Evolutionary conservation across 2,329 filamentous ascomycete genomes (phyloP).

Genomic region (Epichloe hybrida): DNA sequence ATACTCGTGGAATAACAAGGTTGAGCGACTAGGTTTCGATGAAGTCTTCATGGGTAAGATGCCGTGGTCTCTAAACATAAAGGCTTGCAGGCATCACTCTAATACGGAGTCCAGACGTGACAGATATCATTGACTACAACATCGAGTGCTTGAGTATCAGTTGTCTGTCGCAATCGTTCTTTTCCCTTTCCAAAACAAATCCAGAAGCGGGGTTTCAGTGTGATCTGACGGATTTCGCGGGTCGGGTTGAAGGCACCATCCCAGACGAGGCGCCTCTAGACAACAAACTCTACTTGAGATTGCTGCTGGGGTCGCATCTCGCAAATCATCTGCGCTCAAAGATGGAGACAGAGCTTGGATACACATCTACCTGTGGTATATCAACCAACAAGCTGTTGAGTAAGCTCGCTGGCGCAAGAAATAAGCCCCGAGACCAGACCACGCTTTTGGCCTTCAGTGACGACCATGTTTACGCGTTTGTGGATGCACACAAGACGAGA

Average conservation of each 20-base stretch:
- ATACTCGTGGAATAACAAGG: constrained; percentile 64
- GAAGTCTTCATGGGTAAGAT: constrained; percentile 50
- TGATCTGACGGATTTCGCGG: constrained; percentile 55
- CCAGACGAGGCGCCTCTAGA: constrained; percentile 14
- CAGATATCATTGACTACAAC: constrained; percentile 78
- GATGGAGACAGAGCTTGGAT: constrained; percentile 64
- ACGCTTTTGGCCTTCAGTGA: constrained; percentile 57
- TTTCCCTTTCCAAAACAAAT: constrained; percentile 58
- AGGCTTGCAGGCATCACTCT: background rate
- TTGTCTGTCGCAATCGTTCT: constrained; percentile 58
- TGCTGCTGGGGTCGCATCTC: constrained; percentile 70
- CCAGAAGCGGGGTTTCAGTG: constrained; percentile 71
- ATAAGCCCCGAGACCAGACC: constrained; percentile 84
- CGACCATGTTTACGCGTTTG: constrained; percentile 47
- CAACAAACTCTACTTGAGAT: constrained; percentile 37
- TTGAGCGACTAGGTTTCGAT: constrained; percentile 79
- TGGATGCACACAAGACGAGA: constrained; percentile 63
- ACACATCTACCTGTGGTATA: constrained; percentile 78
- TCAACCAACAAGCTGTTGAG: constrained; percentile 76
- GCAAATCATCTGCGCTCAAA: constrained; percentile 58
- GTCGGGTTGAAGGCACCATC: constrained; percentile 33
- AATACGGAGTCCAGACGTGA: constrained; percentile 48
- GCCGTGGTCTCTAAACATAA: background rate
- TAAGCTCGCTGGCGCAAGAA: constrained; percentile 69
- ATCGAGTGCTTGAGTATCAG: constrained; percentile 53